Evolutionary conservation across 2,329 filamentous ascomycete species (phyloP).

Genomic region (Sporothrix brunneoviolacea): DNA sequence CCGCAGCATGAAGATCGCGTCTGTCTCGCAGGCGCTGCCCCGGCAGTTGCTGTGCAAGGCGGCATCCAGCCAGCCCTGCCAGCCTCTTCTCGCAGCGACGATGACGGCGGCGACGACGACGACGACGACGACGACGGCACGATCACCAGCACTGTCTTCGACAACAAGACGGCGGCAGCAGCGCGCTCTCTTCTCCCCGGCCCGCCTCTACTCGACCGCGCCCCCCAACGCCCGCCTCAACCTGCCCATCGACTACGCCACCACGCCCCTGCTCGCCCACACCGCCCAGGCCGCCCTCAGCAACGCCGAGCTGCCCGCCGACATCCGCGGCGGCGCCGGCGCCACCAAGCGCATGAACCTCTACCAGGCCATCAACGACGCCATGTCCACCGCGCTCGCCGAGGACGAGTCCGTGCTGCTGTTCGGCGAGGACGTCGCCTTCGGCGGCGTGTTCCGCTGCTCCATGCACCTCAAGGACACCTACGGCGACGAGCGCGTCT

Average conservation of each 20-base stretch:
- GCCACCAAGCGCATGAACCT: constrained; percentile 84
- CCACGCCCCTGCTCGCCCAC: constrained; percentile 75
- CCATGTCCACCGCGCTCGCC: constrained; percentile 72
- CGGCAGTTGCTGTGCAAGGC: constrained; percentile 1
- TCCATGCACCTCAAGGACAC: constrained; percentile 85
- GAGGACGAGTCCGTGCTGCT: constrained; percentile 81
- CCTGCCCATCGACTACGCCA: constrained; percentile 77
- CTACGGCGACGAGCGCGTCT: constrained; percentile 82
- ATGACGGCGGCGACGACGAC: background rate
- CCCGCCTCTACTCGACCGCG: constrained; percentile 40
- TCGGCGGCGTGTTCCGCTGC: constrained; percentile 92
- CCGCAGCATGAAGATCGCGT: background rate
- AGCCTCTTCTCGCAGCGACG: background rate
- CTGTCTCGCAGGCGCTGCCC: background rate
- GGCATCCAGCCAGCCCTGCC: background rate
- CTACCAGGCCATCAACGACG: constrained; percentile 89
- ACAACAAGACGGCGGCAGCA: background rate
- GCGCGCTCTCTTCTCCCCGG: background rate
- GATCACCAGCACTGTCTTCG: background rate
- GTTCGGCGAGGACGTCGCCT: constrained; percentile 95
- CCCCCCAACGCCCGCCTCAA: constrained; percentile 65
- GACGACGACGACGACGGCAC: background rate
- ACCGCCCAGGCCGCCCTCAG: constrained; percentile 64
- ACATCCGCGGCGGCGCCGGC: constrained; percentile 53
- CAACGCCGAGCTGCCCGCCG: constrained; percentile 63